Evolutionary conservation across 148 eudicot genomes (phyloP), one percentile per base, ranked within the genome.

Genomic region (Fagopyrum esculentum): DNA sequence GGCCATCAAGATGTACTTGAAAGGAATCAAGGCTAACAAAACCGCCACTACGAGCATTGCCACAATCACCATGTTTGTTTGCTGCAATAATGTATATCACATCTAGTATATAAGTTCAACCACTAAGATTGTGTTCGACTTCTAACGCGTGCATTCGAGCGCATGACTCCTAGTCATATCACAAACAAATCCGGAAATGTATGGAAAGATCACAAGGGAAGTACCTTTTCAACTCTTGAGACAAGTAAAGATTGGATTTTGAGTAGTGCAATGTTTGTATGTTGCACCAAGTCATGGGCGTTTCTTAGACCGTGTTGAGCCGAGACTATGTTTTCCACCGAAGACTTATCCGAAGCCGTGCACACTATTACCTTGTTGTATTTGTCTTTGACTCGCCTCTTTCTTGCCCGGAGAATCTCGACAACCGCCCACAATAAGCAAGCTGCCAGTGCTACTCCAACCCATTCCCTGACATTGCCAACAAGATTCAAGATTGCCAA

Each of bases 221-320:
- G 80, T 89, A 95, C 98, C 97, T 85, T 95, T 9, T 97, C 96
- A 35, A 90, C 85, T 75, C 77, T 89, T 6, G 87, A 82, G 77
- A 84, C 46, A 43, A 86, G 30, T 79, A 95, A 77, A 45, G 98
- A 95, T 87, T 85, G 81, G 55, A 89, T 77, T 81, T 95, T 95
- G 69, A 95, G 81, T 2, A 92, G 76, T 0, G 88, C 79, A 73
- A 95, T 89, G 79, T 92, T 95, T 64, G 86, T 84, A 49, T 76
- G 76, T 77, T 82, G 91, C 73, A 90, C 81, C 52, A 87, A 48
- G 6, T 90, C 93, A 44, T 88, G 87, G 43, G 83, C 85, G 49
- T 78, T 87, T 55, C 56, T 78, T 43, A 95, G 69, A 52, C 96
- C 93, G n/a, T 90, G 92, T 76, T 95, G 98, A 13, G 97, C 96